A percentile compares a stretch with the other conserved stretches of the same genome.
Conservation (phyloP, 306 rosid genomes). For the Cicer pinnatifidum region DNA sequence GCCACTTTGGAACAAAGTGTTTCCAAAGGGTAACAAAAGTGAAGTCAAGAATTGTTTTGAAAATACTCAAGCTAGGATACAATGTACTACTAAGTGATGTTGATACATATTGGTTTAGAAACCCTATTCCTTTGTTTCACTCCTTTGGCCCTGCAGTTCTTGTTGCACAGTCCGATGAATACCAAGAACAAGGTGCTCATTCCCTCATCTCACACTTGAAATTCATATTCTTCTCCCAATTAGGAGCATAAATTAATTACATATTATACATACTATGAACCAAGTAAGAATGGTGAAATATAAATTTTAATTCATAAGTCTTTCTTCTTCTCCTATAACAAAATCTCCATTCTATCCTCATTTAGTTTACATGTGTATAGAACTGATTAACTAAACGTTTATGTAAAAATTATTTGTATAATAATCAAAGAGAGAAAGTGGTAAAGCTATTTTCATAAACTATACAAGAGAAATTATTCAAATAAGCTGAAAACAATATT, state of each 20-base stretch:
- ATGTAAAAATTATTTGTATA: not conserved
- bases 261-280: not conserved
- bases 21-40: conserved; percentile 97
- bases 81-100: conserved; percentile 92
- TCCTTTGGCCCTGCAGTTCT: conserved; percentile 74
- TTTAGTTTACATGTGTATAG: not conserved
- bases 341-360: conserved; percentile 5
- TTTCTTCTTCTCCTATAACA: not conserved
- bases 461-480: not conserved
- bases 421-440: not conserved
- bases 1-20: conserved; percentile 94
- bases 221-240: conserved; percentile 27
- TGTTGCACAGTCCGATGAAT: conserved; percentile 89
- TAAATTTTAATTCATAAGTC: not conserved
- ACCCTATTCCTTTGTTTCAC: conserved; percentile 70
- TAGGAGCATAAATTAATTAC: conserved; percentile 19
- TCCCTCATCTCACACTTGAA: conserved; percentile 30
- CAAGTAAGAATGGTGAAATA: not conserved
- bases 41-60: conserved; percentile 82
- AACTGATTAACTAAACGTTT: not conserved
- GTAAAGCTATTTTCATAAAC: not conserved
- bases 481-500: not conserved
- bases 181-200: conserved; percentile 66
- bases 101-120: conserved; percentile 86
- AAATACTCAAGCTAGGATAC: conserved; percentile 82